phyloP scores from a whole-genome alignment of 2,329 filamentous ascomycete genomes.

The Colletotrichum paranaense region DNA sequence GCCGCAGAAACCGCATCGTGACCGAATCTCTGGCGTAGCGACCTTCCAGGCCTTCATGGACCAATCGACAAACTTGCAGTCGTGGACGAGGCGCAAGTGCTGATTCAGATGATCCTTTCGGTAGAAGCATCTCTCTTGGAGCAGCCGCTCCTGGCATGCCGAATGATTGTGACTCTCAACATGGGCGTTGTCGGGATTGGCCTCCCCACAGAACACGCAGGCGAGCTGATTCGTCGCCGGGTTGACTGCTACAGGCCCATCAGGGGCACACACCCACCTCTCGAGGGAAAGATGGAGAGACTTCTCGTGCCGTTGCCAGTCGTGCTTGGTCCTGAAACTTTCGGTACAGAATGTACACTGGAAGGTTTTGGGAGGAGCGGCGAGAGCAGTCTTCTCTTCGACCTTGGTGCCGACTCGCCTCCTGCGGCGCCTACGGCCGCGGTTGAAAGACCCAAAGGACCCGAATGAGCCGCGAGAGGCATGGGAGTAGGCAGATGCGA shows the following conservation, averaged over 20 bases:
- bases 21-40: conserved; percentile 69
- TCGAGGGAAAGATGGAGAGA: conserved; percentile 73
- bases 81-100: conserved; percentile 71
- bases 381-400: conserved; percentile 50
- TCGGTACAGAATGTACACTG: conserved; percentile 78
- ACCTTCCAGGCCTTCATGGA: conserved; percentile 75
- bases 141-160: conserved; percentile 73
- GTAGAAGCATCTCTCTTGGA: conserved; percentile 73
- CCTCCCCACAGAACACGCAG: conserved; percentile 70
- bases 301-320: conserved; percentile 79
- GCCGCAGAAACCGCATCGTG: conserved; percentile 74
- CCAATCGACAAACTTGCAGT: conserved; percentile 70
- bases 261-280: conserved; percentile 73
- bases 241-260: conserved; percentile 66
- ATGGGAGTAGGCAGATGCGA: conserved; percentile 69
- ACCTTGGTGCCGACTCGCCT: conserved; percentile 54
- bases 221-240: conserved; percentile 67
- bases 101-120: conserved; percentile 76
- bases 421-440: conserved; percentile 62
- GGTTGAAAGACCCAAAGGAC: conserved; percentile 59
- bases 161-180: conserved; percentile 70
- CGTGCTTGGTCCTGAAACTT: conserved; percentile 75
- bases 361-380: conserved; percentile 64
- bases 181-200: conserved; percentile 66
- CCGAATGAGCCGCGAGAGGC: conserved; percentile 67